Base-by-base conservation (phyloP, 192 early-diverging fungal species). In the Thoreauomyces humboldtii region DNA sequence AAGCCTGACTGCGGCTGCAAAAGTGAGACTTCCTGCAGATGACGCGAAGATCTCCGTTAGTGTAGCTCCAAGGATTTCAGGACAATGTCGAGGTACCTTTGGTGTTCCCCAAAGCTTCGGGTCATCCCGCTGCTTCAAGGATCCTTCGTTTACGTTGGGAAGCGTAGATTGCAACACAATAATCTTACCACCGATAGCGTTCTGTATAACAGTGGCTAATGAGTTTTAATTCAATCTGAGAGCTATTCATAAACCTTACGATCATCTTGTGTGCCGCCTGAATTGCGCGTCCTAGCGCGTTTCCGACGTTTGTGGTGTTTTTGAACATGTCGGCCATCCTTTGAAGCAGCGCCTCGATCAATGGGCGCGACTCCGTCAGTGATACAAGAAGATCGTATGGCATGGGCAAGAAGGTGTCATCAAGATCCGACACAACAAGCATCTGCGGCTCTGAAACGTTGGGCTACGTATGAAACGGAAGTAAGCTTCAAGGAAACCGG, bases 331-430 rank as follows among this genome's bases (percentile, higher is more conserved):
- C 82, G 21, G 68, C 65, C 42, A 98, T 73, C 28, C 85, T 80
- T 51, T 79, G 72, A 38, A 98, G 77, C 37, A 98, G 71, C 12
- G 77, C 44, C 60, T 91, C 90, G 42, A 97, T 77, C 15, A 83
- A 76, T 15, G 75, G 31, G 27, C 88, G 85, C n/a, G 87, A 88
- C 67, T 98, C 96, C 44, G 74, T 84, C 70, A 98, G 74, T 43
- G 92, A 89, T 9, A 94, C 92, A 12, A 98, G 83, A 35, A 98
- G 77, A 69, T 96, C 92, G 46, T 88, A 79, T 1, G 96, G 96
- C 52, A 88, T 80, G 7, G 96, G 96, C 59, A 98, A 62, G 57
- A 88, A 96, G 1, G 89, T 77, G 24, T 96, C 94, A 21, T 97
- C 94, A 12, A 94, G 62, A 70, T 98, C 96, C 2, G 89, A 80